These are phyloP conservation scores for Curvularia sp. DNA, from an alignment of 2,329 filamentous ascomycete species.

Conservation along the genomic window DNA sequence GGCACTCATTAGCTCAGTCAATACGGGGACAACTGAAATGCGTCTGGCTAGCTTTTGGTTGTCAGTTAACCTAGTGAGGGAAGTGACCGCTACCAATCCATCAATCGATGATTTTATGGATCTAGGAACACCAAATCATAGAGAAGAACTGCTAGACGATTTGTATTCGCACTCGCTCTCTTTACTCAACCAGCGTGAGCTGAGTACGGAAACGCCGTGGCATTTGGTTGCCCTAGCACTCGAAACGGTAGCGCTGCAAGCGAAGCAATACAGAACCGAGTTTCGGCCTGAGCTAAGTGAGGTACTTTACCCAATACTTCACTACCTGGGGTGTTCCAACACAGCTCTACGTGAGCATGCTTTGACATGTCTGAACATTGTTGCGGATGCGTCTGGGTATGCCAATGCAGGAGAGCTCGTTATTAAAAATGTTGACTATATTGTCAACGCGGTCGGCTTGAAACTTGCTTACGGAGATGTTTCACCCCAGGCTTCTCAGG, in stretches of 20 bases:
- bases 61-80: constrained; percentile 73
- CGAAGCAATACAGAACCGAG: constrained; percentile 67
- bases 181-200: constrained; percentile 59
- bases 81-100: constrained; percentile 59
- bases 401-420: constrained; percentile 76
- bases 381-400: constrained; percentile 81
- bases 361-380: constrained; percentile 79
- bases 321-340: constrained; percentile 79
- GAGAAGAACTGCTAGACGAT: constrained; percentile 60
- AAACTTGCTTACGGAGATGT: constrained; percentile 92
- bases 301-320: constrained; percentile 86
- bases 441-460: constrained; percentile 89
- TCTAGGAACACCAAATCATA: constrained; percentile 48
- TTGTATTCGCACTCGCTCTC: constrained; percentile 73
- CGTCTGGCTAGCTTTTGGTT: constrained; percentile 82
- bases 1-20: constrained; percentile 70
- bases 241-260: constrained; percentile 79
- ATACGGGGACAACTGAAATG: constrained; percentile 63
- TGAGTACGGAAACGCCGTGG: constrained; percentile 65
- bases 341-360: constrained; percentile 77
- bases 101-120: constrained; percentile 73
- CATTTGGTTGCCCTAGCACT: constrained; percentile 78
- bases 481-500: constrained; percentile 87
- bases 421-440: constrained; percentile 92
- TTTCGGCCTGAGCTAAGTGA: constrained; percentile 91